Evolutionary conservation across 2,329 filamentous ascomycete species (phyloP), one percentile per base, ranked within the genome.

Genomic region (Colletotrichum zoysiae): DNA sequence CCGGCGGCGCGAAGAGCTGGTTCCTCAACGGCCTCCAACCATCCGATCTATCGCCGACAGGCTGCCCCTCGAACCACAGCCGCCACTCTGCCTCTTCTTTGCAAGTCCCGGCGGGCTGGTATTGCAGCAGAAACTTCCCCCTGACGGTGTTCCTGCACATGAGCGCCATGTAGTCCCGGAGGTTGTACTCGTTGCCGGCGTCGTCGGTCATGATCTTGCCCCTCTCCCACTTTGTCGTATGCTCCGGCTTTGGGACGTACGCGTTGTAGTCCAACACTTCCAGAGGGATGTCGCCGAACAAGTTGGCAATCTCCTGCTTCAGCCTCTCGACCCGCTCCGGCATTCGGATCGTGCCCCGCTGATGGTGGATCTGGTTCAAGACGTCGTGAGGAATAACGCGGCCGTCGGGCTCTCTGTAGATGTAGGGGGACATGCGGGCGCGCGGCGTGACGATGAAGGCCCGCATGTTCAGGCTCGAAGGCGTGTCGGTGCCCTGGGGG

Each of bases 361-460:
- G 53, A 8, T n/a, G 12, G 5, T 56, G 5, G 53, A 23, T 5
- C 1, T 38, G 1, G 18, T 35, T 38, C 2, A 56, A 5, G 3
- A 56, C 5, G 2, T 20, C 18, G 5, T 56, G 33, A 1, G 53
- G 53, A 8, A 56, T 23, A 16, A 0, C 0, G 1, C 4, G 53
- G 53, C 33, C 33, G 33, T 7, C 5, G 14, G 33, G 2, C 3
- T 38, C 33, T 0, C 0, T 2, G 33, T 38, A 56, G 2, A 38
- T 4, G 0, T 5, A 2, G 5, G 9, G 53, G 20, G 5, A 3
- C 20, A 5, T 11, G 33, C 3, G 18, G 4, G 35, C 35, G 8
- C 53, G 53, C 5, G 53, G 53, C 26, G 53, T 56, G 53, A 56
- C 53, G 20, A 56, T 56, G 20, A 38, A 56, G 4, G 53, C 53